phyloP scores from a whole-genome alignment of 805 yeast species.

The Candida parachauliodes region DNA sequence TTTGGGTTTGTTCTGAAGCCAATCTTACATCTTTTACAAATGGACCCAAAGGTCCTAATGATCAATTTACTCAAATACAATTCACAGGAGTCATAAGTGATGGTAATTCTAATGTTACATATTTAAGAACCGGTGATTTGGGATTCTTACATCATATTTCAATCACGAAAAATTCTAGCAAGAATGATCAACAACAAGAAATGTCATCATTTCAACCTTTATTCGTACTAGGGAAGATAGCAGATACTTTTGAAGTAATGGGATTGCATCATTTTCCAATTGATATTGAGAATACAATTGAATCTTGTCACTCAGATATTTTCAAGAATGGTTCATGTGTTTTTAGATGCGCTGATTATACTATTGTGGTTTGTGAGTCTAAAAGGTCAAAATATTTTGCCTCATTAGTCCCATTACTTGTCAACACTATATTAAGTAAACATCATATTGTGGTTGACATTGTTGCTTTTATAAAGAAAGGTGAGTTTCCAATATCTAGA shows the following conservation, averaged over 20 bases:
- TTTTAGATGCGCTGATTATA: constrained; percentile 77
- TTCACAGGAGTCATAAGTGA: constrained; percentile 61
- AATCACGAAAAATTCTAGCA: constrained; percentile 36
- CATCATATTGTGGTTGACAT: constrained; percentile 84
- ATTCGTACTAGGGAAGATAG: constrained; percentile 78
- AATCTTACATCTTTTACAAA: constrained; percentile 61
- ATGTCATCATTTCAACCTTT: constrained; percentile 62
- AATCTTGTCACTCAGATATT: constrained; percentile 49
- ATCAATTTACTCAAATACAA: constrained; percentile 47
- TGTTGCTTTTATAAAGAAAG: constrained; percentile 69
- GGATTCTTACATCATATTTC: constrained; percentile 84
- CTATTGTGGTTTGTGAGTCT: constrained; percentile 70
- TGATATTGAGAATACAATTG: constrained; percentile 64
- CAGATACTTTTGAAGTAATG: constrained; percentile 84
- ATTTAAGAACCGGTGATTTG: constrained; percentile 87
- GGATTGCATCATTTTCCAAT: constrained; percentile 89
- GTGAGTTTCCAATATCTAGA: constrained; percentile 64
- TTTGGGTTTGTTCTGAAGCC: constrained; percentile 93
- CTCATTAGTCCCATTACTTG: constrained; percentile 78
- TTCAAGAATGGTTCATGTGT: constrained; percentile 61
- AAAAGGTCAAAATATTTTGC: constrained; percentile 51
- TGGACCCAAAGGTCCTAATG: constrained; percentile 50
- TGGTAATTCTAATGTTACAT: constrained; percentile 56
- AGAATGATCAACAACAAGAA: constrained; percentile 23
- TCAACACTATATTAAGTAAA: constrained; percentile 69